These are phyloP conservation scores for Solioccasus polychromus DNA, from an alignment of 768 basidiomycete species.

Conservation along the genomic window DNA sequence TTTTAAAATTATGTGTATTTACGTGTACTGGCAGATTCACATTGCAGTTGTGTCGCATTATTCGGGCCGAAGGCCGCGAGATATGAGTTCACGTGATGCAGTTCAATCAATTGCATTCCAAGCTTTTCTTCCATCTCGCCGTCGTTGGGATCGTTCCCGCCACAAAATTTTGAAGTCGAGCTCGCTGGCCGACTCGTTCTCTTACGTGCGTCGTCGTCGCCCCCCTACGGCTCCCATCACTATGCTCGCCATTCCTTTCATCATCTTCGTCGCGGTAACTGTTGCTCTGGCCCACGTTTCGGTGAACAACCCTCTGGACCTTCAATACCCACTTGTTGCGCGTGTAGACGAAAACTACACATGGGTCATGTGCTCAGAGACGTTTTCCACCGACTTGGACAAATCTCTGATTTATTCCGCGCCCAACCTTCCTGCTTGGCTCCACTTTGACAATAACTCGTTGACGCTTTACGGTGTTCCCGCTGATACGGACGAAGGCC, in stretches of 20 bases:
- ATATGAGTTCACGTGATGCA: conserved; percentile 25
- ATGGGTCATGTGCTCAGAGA: conserved; percentile 65
- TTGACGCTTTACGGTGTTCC: conserved; percentile 73
- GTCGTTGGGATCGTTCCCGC: conserved; percentile 3
- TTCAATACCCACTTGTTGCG: conserved; percentile 79
- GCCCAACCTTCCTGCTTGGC: conserved; percentile 68
- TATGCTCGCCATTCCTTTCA: conserved; percentile 66
- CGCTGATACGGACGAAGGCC: conserved; percentile 56
- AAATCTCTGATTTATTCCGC: conserved; percentile 49
- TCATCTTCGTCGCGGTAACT: conserved; percentile 38
- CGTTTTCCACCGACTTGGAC: conserved; percentile 56
- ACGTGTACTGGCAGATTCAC: too few species aligned
- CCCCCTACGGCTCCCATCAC: conserved; percentile 50
- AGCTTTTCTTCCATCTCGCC: conserved; percentile 6
- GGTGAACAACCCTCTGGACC: conserved; percentile 58
- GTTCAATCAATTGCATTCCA: conserved; percentile 12
- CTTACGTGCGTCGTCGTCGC: conserved; percentile 36
- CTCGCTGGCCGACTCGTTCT: conserved; percentile 60
- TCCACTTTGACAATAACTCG: conserved; percentile 61
- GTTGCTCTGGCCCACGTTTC: conserved; percentile 43
- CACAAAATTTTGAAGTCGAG: conserved; percentile 32
- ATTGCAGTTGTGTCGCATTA: too few species aligned
- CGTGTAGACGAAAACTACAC: conserved; percentile 59
- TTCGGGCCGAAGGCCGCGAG: too few species aligned
- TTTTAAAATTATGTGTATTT: too few species aligned